phyloP scores from a whole-genome alignment of 768 basidiomycete genomes.

The Lactarius indigo region DNA sequence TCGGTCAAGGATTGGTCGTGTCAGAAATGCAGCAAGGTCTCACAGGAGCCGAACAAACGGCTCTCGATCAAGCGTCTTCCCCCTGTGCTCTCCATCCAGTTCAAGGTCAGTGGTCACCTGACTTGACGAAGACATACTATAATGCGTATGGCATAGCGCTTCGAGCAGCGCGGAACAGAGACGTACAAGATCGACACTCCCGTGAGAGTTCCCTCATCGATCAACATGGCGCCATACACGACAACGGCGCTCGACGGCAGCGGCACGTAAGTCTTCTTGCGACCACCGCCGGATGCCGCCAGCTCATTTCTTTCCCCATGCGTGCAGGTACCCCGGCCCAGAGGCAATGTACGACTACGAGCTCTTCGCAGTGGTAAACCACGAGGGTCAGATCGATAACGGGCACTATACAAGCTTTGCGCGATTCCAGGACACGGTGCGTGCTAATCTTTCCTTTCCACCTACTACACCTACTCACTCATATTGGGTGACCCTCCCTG shows the following conservation, averaged over 20 bases:
- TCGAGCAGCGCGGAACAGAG: constrained; percentile 62
- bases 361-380: constrained; percentile 89
- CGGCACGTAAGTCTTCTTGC: constrained; percentile 27
- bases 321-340: constrained; percentile 48
- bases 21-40: constrained; percentile 69
- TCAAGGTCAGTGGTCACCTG: constrained; percentile 63
- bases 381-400: constrained; percentile 91
- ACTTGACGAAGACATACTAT: constrained; percentile 1
- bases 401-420: constrained; percentile 93
- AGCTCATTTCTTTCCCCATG: background rate
- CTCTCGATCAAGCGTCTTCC: constrained; percentile 83
- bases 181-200: constrained; percentile 82
- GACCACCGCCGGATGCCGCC: background rate
- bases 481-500: background rate
- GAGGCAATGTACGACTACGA: constrained; percentile 82
- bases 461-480: background rate
- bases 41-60: constrained; percentile 80
- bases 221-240: constrained; percentile 90
- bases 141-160: constrained; percentile 54
- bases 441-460: constrained; percentile 29
- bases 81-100: constrained; percentile 88
- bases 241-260: constrained; percentile 52
- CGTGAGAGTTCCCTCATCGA: constrained; percentile 74
- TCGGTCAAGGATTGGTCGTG: constrained; percentile 83
- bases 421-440: constrained; percentile 78